These are phyloP conservation scores for Zhuliangozyma parablackwelliae DNA, from an alignment of 1,139 yeast genomes.

Conservation along the genomic window DNA sequence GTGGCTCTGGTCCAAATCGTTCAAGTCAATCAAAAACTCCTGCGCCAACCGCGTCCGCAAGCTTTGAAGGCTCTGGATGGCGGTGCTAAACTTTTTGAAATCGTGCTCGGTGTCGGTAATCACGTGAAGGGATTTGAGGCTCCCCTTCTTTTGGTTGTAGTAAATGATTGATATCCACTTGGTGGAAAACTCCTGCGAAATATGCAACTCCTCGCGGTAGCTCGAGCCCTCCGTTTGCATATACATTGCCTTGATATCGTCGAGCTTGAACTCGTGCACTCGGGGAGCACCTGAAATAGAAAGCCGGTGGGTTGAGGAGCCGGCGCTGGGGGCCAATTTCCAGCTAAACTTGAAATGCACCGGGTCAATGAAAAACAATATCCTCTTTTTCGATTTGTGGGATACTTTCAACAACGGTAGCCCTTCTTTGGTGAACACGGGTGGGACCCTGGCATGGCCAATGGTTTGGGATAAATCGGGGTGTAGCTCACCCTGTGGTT, in stretches of 20 bases:
- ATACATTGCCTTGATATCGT: slow-evolving; percentile 66
- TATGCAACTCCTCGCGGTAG: slow-evolving; percentile 78
- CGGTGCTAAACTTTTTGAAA: slow-evolving; percentile 50
- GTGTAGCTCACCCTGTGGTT: slow-evolving; percentile 6
- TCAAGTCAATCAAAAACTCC: slow-evolving; percentile 28
- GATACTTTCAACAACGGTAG: slow-evolving; percentile 59
- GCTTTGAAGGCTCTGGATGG: slow-evolving; percentile 51
- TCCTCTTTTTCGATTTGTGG: slow-evolving; percentile 58
- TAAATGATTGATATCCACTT: slow-evolving; percentile 83
- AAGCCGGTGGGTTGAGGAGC: slow-evolving; percentile 11
- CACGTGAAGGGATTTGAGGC: slow-evolving; percentile 59
- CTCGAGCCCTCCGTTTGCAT: slow-evolving; percentile 69
- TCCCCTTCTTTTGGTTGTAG: slow-evolving; percentile 53
- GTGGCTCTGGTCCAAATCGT: slow-evolving; percentile 23
- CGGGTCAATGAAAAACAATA: slow-evolving; percentile 30
- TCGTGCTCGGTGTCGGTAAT: slow-evolving; percentile 66
- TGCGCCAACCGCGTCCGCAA: slow-evolving; percentile 30
- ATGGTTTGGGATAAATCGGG: slow-evolving; percentile 10
- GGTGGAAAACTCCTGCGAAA: slow-evolving; percentile 59
- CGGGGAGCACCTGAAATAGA: slow-evolving; percentile 11
- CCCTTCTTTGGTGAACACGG: slow-evolving; percentile 38
- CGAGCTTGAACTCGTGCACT: slow-evolving; percentile 54
- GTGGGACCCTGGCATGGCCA: slow-evolving; percentile 16
- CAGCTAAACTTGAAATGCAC: slow-evolving; percentile 43
- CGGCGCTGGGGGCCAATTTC: slow-evolving; percentile 23